These are phyloP conservation scores for Botrytis fabae DNA, from an alignment of 2,329 filamentous ascomycete species.

Conservation along the genomic window DNA sequence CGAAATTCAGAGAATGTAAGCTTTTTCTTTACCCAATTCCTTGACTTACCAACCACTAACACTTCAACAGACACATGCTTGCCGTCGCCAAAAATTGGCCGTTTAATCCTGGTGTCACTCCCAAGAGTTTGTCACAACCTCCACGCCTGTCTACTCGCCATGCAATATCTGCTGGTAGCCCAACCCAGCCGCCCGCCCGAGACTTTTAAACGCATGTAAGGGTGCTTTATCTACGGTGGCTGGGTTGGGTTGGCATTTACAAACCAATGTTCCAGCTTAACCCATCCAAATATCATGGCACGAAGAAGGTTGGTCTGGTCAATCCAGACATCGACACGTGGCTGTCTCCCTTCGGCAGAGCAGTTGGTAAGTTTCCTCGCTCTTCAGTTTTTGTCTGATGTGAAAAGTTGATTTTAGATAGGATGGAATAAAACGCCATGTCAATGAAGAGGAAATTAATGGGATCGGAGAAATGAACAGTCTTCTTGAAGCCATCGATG, in stretches of 20 bases:
- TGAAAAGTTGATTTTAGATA: neutral
- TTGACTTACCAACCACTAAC: neutral
- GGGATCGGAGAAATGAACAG: neutral
- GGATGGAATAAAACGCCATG: neutral
- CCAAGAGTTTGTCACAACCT: neutral
- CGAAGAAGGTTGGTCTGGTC: neutral
- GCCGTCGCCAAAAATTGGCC: neutral
- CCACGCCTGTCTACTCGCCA: constrained; percentile 3
- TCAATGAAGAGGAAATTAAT: neutral
- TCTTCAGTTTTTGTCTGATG: neutral
- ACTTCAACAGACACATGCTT: neutral
- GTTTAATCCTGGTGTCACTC: neutral
- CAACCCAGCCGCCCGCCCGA: neutral
- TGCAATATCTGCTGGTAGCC: neutral
- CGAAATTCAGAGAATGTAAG: neutral
- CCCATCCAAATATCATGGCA: neutral
- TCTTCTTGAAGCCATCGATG: neutral
- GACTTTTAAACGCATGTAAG: neutral
- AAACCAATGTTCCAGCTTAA: neutral
- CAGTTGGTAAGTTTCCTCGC: neutral
- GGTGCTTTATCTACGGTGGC: neutral
- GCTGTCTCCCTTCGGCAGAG: neutral
- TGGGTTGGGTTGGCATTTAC: neutral
- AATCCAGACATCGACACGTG: neutral
- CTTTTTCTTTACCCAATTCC: too few relatives aligned